Conservation (phyloP, 169 alveolate species). For the Besnoitia besnoiti region DNA sequence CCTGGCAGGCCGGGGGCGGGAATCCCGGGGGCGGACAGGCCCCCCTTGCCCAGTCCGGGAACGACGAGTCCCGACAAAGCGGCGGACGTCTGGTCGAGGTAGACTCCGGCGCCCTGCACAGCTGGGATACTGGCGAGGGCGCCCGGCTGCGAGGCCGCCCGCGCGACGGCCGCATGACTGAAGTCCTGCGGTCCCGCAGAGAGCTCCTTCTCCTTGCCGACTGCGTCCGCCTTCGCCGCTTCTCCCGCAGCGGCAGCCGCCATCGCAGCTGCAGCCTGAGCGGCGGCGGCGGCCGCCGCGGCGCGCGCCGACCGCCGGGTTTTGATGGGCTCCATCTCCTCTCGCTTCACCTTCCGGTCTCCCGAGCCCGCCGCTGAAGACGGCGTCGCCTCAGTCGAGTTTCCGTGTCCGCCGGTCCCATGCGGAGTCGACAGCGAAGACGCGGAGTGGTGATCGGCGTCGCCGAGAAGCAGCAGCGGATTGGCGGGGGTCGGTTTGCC, state of each 20-base stretch:
- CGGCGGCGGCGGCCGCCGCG: neutral
- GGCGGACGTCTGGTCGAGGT: conserved; percentile 11
- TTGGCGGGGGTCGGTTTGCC: neutral
- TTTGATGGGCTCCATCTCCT: neutral
- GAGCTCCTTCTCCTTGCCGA: neutral
- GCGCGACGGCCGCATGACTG: neutral
- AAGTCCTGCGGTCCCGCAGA: neutral
- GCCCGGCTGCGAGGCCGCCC: neutral
- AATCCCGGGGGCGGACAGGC: neutral
- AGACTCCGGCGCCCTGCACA: neutral
- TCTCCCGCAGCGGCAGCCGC: neutral
- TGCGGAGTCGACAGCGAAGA: neutral
- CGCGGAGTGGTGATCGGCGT: neutral
- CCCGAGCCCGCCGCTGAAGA: neutral
- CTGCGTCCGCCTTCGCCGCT: neutral
- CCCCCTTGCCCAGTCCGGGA: neutral
- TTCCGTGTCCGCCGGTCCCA: neutral
- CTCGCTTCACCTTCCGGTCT: neutral
- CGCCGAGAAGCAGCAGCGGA: neutral
- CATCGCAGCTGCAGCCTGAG: neutral
- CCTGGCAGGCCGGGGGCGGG: too few relatives aligned
- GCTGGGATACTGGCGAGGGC: neutral
- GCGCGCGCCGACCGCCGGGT: neutral
- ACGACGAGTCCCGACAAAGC: neutral
- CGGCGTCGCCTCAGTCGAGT: neutral